phyloP scores from a whole-genome alignment of 352 stramenopile species.

The Phytophthora vignae region DNA sequence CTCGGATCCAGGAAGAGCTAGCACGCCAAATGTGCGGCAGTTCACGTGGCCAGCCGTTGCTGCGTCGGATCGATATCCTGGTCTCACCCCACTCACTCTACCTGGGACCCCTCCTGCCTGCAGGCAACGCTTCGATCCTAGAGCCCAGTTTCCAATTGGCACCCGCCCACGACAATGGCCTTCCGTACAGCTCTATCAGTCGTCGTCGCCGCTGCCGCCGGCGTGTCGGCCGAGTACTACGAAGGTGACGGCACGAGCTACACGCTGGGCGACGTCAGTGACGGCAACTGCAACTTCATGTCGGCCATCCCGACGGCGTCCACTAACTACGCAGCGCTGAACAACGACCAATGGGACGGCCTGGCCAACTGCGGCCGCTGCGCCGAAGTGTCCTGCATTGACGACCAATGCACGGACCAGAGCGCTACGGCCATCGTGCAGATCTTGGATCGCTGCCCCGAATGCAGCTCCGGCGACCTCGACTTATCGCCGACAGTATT shows the following conservation, averaged over 20 bases:
- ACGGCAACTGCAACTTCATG: constrained; percentile 61
- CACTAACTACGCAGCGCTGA: constrained; percentile 74
- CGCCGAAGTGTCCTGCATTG: constrained; percentile 60
- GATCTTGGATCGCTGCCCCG: constrained; percentile 72
- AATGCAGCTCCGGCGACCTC: constrained; percentile 69
- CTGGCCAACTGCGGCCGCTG: constrained; percentile 63
- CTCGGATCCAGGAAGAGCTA: constrained; percentile 34
- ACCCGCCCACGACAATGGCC: constrained; percentile 8
- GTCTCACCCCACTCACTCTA: neutral
- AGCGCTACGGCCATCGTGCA: constrained; percentile 55
- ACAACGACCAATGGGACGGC: constrained; percentile 61
- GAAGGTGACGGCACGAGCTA: constrained; percentile 53
- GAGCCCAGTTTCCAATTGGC: constrained; percentile 25
- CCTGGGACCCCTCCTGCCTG: neutral
- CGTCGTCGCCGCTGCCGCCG: constrained; percentile 1
- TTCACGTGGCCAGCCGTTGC: constrained; percentile 15
- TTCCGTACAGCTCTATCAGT: constrained; percentile 15
- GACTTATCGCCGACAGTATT: constrained; percentile 76
- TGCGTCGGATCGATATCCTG: neutral
- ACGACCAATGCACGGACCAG: constrained; percentile 54
- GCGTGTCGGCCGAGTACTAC: constrained; percentile 31
- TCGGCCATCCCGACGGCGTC: constrained; percentile 46
- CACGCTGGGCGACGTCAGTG: constrained; percentile 32
- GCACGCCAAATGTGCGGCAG: constrained; percentile 20
- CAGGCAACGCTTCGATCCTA: neutral